Percentiles rank a stretch among this genome's conserved stretches.
phyloP scores from a whole-genome alignment of 176 grass and related monocot genomes.

The Aechmea fasciata region DNA sequence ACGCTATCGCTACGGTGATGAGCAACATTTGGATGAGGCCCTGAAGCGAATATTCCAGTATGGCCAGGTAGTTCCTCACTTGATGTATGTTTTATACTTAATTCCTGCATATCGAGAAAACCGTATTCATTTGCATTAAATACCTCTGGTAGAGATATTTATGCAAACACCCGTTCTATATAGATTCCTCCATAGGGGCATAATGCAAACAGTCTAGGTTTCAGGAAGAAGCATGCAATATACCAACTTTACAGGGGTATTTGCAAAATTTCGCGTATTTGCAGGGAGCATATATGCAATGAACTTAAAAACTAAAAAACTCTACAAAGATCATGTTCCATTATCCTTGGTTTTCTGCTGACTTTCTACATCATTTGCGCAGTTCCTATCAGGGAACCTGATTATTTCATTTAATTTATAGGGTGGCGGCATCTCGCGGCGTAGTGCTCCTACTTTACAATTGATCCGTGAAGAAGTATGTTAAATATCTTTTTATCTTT shows the following conservation, averaged over 20 bases:
- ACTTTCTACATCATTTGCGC: too few species aligned
- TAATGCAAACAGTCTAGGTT: too few species aligned
- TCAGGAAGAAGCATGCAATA: too few species aligned
- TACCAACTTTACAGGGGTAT: too few species aligned
- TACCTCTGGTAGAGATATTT: too few species aligned
- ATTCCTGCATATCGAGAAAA: too few species aligned
- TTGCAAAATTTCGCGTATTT: background rate
- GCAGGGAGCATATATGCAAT: background rate
- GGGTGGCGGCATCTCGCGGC: constrained; percentile 77
- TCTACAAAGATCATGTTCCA: background rate
- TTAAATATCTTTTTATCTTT: background rate
- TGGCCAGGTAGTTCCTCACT: constrained; percentile 51
- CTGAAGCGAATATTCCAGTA: constrained; percentile 94
- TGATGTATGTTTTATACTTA: background rate
- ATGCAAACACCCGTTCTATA: too few species aligned
- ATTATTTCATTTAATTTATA: constrained; percentile 17
- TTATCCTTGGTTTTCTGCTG: background rate
- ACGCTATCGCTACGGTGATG: constrained; percentile 86
- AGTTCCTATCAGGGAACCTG: too few species aligned
- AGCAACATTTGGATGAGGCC: constrained; percentile 86
- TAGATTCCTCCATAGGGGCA: too few species aligned
- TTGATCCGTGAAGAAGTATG: constrained; percentile 79
- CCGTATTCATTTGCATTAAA: too few species aligned
- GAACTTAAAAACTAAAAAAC: background rate
- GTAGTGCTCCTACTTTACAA: constrained; percentile 74